These are phyloP conservation scores for Russula olivacea DNA, from an alignment of 768 basidiomycete genomes.

Conservation along the genomic window DNA sequence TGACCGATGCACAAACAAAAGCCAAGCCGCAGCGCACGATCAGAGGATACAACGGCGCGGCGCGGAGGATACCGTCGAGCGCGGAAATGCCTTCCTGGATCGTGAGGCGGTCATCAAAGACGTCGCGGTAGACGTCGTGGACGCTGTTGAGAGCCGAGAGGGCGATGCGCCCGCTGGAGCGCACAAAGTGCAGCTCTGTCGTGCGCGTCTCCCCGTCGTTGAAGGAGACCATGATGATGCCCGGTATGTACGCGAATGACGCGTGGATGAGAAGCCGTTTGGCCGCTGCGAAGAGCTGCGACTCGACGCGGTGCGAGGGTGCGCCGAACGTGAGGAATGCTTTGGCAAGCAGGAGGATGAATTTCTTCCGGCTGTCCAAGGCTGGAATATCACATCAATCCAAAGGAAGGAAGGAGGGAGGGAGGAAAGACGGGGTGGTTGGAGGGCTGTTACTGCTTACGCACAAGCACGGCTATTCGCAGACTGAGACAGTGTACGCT, in stretches of 20 bases:
- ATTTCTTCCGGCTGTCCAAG: constrained; percentile 42
- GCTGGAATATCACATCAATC: background rate
- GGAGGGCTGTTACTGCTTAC: background rate
- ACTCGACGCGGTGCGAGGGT: constrained; percentile 90
- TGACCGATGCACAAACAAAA: constrained; percentile 71
- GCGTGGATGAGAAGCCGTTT: constrained; percentile 71
- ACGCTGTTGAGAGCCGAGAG: constrained; percentile 77
- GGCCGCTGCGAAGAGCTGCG: constrained; percentile 77
- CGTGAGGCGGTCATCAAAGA: constrained; percentile 76
- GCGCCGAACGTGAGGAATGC: constrained; percentile 88
- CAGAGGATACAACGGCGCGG: constrained; percentile 63
- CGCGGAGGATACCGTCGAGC: constrained; percentile 56
- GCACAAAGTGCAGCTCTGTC: constrained; percentile 80
- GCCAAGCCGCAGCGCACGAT: constrained; percentile 65
- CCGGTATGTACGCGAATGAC: constrained; percentile 77
- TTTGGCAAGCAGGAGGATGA: constrained; percentile 80
- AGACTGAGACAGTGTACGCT: constrained; percentile 9
- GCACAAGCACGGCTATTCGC: constrained; percentile 17
- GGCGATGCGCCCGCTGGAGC: constrained; percentile 72
- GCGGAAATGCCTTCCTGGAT: constrained; percentile 65
- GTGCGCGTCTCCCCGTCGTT: constrained; percentile 66
- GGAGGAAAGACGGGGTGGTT: no score
- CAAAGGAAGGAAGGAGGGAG: background rate
- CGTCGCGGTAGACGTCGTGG: constrained; percentile 78
- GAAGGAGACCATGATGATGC: constrained; percentile 75